Conservation (phyloP, 2,329 filamentous ascomycete species). For the Alternaria viburni region DNA sequence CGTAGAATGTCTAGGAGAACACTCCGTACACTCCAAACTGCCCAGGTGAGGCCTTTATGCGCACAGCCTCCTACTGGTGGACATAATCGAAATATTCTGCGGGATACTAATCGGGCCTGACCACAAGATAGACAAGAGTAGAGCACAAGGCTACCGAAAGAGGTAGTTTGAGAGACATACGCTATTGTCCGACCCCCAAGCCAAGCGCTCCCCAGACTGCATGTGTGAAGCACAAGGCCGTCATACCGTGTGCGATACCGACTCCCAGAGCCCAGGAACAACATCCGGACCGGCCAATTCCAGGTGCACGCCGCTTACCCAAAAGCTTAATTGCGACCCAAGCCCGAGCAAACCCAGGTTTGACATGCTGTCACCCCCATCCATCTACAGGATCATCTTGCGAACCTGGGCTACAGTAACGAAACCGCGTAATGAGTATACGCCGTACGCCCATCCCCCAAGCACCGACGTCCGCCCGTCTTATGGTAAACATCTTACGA, state of each 20-base stretch:
- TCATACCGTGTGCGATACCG: background rate
- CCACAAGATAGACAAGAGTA: background rate
- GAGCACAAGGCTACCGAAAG: background rate
- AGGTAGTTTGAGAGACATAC: background rate
- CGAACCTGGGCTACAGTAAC: background rate
- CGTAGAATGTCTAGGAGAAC: background rate
- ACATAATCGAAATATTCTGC: background rate
- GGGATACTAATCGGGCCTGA: background rate
- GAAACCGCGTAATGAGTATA: background rate
- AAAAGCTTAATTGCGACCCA: background rate
- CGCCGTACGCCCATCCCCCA: background rate
- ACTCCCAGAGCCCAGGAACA: background rate
- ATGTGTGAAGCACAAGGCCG: background rate
- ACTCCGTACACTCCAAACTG: background rate
- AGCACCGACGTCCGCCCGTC: background rate
- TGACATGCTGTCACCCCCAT: background rate
- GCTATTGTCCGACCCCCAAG: background rate
- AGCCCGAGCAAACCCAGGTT: background rate
- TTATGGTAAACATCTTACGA: conserved; percentile 1
- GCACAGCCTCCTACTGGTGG: background rate
- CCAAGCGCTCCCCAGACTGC: background rate
- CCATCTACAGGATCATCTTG: background rate
- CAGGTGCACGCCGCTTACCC: background rate
- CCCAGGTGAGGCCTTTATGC: background rate
- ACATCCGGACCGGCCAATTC: background rate